A percentile compares a stretch with the other conserved stretches of the same genome.
Evolutionary conservation across 2,329 filamentous ascomycete genomes (phyloP).

Genomic region (Xylaria sp.): DNA sequence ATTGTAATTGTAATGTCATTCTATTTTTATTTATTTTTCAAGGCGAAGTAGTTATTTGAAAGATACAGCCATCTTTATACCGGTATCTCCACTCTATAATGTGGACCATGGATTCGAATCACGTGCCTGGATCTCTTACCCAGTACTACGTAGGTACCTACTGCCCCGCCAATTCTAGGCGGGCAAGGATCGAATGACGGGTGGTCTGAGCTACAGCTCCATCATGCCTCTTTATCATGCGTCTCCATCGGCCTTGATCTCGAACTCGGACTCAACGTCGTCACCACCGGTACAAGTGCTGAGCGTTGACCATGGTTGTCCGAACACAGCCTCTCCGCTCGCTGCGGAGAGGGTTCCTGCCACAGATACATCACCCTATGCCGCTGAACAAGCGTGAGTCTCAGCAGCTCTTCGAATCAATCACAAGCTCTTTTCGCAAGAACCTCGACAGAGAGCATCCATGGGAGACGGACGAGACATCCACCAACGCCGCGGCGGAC

Average conservation of each 20-base stretch:
- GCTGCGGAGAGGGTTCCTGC: slow-evolving; percentile 54
- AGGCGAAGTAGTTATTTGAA: no score
- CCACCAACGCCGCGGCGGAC: slow-evolving; percentile 18
- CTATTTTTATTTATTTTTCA: no score
- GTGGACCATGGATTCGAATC: neutral
- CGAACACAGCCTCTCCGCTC: slow-evolving; percentile 52
- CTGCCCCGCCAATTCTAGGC: neutral
- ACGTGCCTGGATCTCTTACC: neutral
- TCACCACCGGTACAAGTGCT: neutral
- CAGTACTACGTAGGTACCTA: neutral
- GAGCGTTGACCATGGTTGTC: slow-evolving; percentile 41
- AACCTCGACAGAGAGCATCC: slow-evolving; percentile 69
- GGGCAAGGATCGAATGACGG: neutral
- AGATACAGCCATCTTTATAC: no score
- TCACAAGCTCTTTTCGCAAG: slow-evolving; percentile 67
- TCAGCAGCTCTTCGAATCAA: slow-evolving; percentile 64
- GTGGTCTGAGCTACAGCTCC: neutral
- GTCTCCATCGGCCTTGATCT: neutral
- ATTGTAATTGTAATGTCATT: no score
- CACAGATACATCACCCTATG: slow-evolving; percentile 62
- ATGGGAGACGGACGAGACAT: slow-evolving; percentile 49
- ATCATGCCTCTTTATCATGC: neutral
- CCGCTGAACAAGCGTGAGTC: slow-evolving; percentile 62
- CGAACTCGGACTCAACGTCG: slow-evolving; percentile 9
- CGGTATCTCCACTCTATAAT: neutral